Conservation (phyloP, 345 rosid species). For the Cardiospermum halicacabum region DNA sequence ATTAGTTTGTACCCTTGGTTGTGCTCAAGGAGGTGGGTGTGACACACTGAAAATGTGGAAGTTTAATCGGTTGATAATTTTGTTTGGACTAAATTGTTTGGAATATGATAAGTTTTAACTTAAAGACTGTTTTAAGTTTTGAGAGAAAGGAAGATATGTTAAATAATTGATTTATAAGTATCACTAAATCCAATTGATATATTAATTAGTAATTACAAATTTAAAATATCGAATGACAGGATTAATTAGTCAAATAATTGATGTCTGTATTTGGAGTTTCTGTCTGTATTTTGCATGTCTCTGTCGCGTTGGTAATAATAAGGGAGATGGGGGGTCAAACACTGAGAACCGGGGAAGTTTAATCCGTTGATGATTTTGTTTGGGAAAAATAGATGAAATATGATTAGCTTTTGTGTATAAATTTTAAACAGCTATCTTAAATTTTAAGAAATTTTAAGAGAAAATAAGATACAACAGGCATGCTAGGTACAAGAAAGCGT, state of each 20-base stretch:
- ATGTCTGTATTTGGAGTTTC: too few relatives aligned
- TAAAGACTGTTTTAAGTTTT: too few relatives aligned
- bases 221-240: too few relatives aligned
- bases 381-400: neutral
- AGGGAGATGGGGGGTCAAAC: neutral
- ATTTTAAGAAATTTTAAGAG: too few relatives aligned
- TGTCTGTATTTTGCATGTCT: too few relatives aligned
- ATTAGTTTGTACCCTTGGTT: neutral
- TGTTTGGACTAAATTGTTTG: neutral
- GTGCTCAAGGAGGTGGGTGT: neutral
- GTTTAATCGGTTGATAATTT: neutral
- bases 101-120: too few relatives aligned
- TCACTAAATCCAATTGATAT: too few relatives aligned
- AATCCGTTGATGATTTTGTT: neutral
- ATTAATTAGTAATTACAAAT: too few relatives aligned
- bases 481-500: neutral
- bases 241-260: too few relatives aligned
- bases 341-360: neutral
- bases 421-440: neutral
- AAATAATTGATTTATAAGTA: too few relatives aligned
- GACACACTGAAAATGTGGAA: neutral
- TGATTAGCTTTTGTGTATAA: neutral
- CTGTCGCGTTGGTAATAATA: neutral
- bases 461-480: neutral
- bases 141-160: too few relatives aligned